Conservation (phyloP, 129 eudicot genomes). For the Smallanthus sonchifolius region DNA sequence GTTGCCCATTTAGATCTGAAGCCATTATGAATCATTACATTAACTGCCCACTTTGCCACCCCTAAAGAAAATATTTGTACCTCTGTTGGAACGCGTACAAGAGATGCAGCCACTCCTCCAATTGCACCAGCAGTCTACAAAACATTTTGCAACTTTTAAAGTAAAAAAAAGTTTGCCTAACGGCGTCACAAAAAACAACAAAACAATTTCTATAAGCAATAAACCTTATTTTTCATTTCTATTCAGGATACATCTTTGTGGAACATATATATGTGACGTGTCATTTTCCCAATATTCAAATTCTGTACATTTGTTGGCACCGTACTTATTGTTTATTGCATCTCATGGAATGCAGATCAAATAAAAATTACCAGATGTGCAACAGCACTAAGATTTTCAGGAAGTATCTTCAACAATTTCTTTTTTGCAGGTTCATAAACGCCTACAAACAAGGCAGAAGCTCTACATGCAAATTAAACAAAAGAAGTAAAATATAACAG, state of each 20-base stretch:
- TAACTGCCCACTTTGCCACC: background rate
- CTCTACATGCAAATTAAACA: conserved; percentile 41
- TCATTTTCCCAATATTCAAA: conserved; percentile 5
- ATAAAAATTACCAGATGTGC: conserved; percentile 76
- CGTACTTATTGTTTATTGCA: background rate
- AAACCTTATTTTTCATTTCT: background rate
- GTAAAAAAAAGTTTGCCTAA: conserved; percentile 1
- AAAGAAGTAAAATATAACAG: background rate
- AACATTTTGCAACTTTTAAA: conserved; percentile 13
- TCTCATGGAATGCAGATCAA: background rate
- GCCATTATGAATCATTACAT: background rate
- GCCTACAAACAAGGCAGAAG: conserved; percentile 89
- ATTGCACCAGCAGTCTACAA: conserved; percentile 89
- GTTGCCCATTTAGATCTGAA: background rate
- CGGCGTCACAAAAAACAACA: background rate
- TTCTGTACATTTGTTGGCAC: background rate
- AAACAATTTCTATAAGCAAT: background rate
- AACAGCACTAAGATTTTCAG: conserved; percentile 84
- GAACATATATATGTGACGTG: background rate
- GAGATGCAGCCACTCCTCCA: conserved; percentile 97
- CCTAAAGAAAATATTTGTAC: conserved; percentile 25
- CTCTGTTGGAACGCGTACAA: conserved; percentile 96
- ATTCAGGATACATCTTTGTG: background rate
- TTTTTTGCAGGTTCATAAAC: conserved; percentile 95
- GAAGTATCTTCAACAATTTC: conserved; percentile 65